These are phyloP conservation scores for Micractinium sp. DNA, from an alignment of 139 green algal species.

Conservation along the genomic window DNA sequence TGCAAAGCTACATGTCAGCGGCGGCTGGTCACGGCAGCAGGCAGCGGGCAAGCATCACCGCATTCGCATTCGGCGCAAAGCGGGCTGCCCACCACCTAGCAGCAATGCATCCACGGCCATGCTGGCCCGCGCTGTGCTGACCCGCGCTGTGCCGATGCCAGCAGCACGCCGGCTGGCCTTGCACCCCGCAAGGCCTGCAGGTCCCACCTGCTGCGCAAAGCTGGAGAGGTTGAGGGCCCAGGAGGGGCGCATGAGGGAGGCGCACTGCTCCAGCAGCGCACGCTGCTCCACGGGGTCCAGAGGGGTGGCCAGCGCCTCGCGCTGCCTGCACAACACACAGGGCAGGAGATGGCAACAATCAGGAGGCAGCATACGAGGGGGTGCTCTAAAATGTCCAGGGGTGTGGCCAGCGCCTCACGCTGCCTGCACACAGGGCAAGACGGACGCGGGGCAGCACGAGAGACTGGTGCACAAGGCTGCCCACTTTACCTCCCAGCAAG, in stretches of 20 bases:
- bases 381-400: neutral
- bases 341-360: neutral
- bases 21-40: neutral
- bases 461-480: too few relatives aligned
- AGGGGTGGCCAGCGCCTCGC: slow-evolving; percentile 22
- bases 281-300: slow-evolving; percentile 12
- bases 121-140: too few relatives aligned
- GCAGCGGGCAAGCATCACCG: neutral
- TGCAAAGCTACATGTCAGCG: neutral
- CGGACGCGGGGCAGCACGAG: neutral
- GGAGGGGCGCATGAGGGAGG: slow-evolving; percentile 7
- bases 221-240: slow-evolving; percentile 20
- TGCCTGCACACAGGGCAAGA: neutral
- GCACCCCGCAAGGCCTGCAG: neutral
- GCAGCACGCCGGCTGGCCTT: neutral
- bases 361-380: neutral
- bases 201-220: slow-evolving; percentile 8
- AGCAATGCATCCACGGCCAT: neutral
- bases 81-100: neutral
- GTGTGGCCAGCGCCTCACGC: neutral
- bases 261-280: slow-evolving; percentile 23
- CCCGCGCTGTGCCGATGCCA: too few relatives aligned
- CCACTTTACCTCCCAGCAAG: neutral
- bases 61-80: neutral
- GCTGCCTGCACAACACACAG: neutral